These are phyloP conservation scores for Penicillium sp. DNA, from an alignment of 2,329 filamentous ascomycete genomes.

Conservation along the genomic window DNA sequence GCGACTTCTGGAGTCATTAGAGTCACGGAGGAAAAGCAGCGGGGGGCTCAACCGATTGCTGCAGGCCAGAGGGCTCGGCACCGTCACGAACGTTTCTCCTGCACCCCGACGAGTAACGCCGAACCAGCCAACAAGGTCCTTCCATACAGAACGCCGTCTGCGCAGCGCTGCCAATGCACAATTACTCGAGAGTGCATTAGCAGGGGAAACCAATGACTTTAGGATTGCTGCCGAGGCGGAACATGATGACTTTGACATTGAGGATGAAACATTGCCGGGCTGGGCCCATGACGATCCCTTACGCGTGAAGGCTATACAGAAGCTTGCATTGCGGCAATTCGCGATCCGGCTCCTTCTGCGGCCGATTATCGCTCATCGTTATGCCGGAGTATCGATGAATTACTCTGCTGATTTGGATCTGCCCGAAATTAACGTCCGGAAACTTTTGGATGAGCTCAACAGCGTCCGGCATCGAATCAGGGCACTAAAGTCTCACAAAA, in stretches of 20 bases:
- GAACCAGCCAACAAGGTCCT: constrained; percentile 18
- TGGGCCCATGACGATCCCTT: constrained; percentile 32
- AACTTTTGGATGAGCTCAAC: constrained; percentile 36
- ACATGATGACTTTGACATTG: not conserved
- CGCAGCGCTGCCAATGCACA: constrained; percentile 6
- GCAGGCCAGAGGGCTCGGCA: constrained; percentile 28
- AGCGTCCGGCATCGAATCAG: constrained; percentile 32
- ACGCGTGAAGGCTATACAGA: constrained; percentile 39
- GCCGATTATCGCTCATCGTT: constrained; percentile 40
- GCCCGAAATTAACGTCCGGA: constrained; percentile 30
- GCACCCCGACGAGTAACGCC: constrained; percentile 10
- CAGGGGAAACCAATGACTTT: not conserved
- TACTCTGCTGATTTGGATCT: constrained; percentile 30
- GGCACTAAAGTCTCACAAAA: constrained; percentile 25
- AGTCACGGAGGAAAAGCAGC: constrained; percentile 21
- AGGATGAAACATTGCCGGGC: constrained; percentile 19
- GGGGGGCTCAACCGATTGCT: constrained; percentile 19
- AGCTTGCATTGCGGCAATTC: constrained; percentile 40
- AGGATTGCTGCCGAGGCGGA: not conserved
- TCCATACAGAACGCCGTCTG: constrained; percentile 16
- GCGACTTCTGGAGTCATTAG: constrained; percentile 34
- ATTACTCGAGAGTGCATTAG: constrained; percentile 3
- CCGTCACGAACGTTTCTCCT: constrained; percentile 13
- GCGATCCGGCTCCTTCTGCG: constrained; percentile 41
- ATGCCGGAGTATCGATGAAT: constrained; percentile 33